Conservation (phyloP, 2,329 filamentous ascomycete genomes). For the Rachicladosporium sp. region DNA sequence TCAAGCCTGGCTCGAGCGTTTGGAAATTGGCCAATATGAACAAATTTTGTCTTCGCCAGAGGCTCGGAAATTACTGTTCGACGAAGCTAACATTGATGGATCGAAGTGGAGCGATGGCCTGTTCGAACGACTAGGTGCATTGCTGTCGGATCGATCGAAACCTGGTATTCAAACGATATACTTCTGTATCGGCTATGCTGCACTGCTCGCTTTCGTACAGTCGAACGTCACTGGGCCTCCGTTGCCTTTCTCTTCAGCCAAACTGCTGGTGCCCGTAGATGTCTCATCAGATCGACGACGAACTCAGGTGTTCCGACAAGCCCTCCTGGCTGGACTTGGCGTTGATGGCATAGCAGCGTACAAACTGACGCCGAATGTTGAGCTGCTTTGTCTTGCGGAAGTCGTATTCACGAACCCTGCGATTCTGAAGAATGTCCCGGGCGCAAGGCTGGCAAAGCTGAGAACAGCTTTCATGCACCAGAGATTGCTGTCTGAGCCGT, state of each 20-base stretch:
- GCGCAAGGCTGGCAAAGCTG: conserved; percentile 51
- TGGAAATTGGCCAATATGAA: conserved; percentile 32
- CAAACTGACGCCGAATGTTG: conserved; percentile 67
- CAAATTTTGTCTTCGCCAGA: conserved; percentile 27
- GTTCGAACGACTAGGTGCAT: conserved; percentile 28
- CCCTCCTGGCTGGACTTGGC: conserved; percentile 57
- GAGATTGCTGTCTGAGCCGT: conserved; percentile 51
- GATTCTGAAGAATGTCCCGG: conserved; percentile 32
- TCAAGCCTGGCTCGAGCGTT: conserved; percentile 24
- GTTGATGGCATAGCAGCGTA: conserved; percentile 83
- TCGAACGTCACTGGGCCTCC: conserved; percentile 80
- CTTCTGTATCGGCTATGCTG: conserved; percentile 51
- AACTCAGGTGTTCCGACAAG: conserved; percentile 36
- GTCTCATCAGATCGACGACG: conserved; percentile 25
- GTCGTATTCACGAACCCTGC: conserved; percentile 40
- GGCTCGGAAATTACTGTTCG: conserved; percentile 12
- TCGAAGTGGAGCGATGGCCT: conserved; percentile 33
- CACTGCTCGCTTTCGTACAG: conserved; percentile 70
- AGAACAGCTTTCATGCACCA: conserved; percentile 65
- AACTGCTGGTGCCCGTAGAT: conserved; percentile 38
- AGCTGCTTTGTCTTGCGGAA: conserved; percentile 69
- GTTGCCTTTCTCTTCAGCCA: conserved; percentile 44
- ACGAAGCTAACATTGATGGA: neutral
- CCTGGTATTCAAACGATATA: conserved; percentile 30
- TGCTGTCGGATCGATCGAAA: conserved; percentile 25